A percentile compares a stretch with the other conserved stretches of the same genome.
Evolutionary conservation across 345 rosid genomes (phyloP).

Genomic region (Citrus trifoliata): DNA sequence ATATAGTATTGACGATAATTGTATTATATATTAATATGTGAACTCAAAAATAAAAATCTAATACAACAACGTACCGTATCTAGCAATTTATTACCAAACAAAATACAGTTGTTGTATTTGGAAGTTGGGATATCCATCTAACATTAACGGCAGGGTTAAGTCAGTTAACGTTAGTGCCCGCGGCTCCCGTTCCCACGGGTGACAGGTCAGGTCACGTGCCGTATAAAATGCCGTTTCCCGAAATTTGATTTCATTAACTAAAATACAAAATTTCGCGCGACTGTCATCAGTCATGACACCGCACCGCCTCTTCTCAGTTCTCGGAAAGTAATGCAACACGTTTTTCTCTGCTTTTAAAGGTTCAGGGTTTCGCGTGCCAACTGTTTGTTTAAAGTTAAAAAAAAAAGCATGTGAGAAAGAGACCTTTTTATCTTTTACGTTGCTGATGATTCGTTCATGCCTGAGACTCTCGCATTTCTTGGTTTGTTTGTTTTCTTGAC

Average conservation of each 20-base stretch:
- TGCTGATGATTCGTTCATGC: background rate
- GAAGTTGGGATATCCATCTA: too few species aligned
- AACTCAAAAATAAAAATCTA: too few species aligned
- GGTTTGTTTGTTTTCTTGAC: background rate
- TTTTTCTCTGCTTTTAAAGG: too few species aligned
- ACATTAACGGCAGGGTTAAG: background rate
- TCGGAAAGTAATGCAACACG: too few species aligned
- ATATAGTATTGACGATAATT: too few species aligned
- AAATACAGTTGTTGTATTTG: too few species aligned
- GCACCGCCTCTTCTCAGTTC: too few species aligned
- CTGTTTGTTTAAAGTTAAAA: background rate
- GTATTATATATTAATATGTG: too few species aligned
- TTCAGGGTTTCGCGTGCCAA: background rate
- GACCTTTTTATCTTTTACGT: background rate
- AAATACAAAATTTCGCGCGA: conserved; percentile 14
- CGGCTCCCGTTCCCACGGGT: too few species aligned
- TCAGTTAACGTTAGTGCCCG: background rate
- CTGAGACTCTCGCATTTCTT: background rate
- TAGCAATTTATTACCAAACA: too few species aligned
- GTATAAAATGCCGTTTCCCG: background rate
- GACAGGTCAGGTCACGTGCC: background rate
- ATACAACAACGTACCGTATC: too few species aligned
- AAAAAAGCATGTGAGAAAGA: background rate
- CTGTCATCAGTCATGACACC: too few species aligned
- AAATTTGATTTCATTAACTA: background rate